Base-by-base conservation (phyloP, 1,284 basidiomycete genomes). In the Ustilago esculenta region DNA sequence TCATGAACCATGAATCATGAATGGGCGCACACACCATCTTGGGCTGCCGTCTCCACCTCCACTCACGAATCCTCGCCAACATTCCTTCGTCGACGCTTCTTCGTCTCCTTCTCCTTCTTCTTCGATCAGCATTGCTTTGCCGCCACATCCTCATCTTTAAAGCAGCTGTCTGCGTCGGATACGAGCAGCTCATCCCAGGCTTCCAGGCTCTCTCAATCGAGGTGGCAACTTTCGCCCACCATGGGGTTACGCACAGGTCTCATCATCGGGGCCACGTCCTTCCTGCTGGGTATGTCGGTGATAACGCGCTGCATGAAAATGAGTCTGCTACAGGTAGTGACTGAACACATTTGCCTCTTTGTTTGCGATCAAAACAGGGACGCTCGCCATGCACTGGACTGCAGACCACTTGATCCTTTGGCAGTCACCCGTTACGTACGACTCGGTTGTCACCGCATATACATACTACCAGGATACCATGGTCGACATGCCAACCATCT, bases 371-470 rank as follows among this genome's bases (percentile, higher is more conserved):
- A 15, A 14, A 10, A 37, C 57, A 72, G 76, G 78, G n/a, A 76
- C 77, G 21, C 69, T 81, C 21, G 60, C 73, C 4, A 73, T 81
- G 67, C 79, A 81, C 67, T 80, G 77, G 80, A 75, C 70, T 1
- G 80, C 80, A 11, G 80, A 81, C 44, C 77, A 81, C 37, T 56
- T 81, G 23, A 52, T 81, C 20, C 69, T 81, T 1, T 81, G 80
- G 80, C 79, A 81, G 47, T 46, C 70, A 1, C 70, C 76, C 21
- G 64, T 78, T 21, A 74, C 77, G 1, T 56, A 71, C 23, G 59
- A 60, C 23, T 74, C 75, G 27, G 55, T 80, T 33, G 58, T 68
- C 7, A 63, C 66, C 15, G 79, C 80, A 30, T 76, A 77, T 47
- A 69, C 68, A 11, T 81, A 81, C 63, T 81, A 81, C 57, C 44